Evolutionary conservation across 2,329 filamentous ascomycete species (phyloP).

Genomic region (Beauveria varroae): DNA sequence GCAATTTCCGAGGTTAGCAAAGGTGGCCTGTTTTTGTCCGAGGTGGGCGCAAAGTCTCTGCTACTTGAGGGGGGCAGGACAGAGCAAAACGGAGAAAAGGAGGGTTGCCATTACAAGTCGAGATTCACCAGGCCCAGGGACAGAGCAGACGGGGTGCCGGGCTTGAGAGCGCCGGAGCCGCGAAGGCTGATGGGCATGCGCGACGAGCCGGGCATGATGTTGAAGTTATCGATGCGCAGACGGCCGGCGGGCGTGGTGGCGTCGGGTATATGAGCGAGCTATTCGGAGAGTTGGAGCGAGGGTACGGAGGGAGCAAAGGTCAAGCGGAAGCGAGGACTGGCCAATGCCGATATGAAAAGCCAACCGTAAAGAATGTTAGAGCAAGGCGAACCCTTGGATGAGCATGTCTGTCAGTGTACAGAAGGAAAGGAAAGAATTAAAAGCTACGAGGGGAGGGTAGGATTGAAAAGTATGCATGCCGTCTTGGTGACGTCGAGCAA

Average conservation of each 20-base stretch:
- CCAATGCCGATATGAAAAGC: background rate
- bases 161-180: constrained; percentile 56
- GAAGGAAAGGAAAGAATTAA: background rate
- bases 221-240: background rate
- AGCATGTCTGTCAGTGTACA: background rate
- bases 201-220: constrained; percentile 56
- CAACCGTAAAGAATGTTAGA: background rate
- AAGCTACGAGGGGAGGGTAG: background rate
- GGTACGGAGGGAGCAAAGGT: background rate
- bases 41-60: background rate
- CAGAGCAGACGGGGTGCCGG: constrained; percentile 41
- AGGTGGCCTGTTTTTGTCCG: background rate
- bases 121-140: constrained; percentile 56
- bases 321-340: background rate
- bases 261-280: constrained; percentile 5
- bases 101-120: constrained; percentile 47
- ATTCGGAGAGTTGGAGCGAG: too few relatives aligned
- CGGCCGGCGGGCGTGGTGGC: background rate
- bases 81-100: background rate
- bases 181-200: constrained; percentile 64
- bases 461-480: background rate
- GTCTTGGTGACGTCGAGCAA: constrained; percentile 8
- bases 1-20: background rate
- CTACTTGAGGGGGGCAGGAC: too few relatives aligned
- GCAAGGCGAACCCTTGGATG: background rate